phyloP scores from a whole-genome alignment of 805 yeast species.

The Brettanomyces custersianus region DNA sequence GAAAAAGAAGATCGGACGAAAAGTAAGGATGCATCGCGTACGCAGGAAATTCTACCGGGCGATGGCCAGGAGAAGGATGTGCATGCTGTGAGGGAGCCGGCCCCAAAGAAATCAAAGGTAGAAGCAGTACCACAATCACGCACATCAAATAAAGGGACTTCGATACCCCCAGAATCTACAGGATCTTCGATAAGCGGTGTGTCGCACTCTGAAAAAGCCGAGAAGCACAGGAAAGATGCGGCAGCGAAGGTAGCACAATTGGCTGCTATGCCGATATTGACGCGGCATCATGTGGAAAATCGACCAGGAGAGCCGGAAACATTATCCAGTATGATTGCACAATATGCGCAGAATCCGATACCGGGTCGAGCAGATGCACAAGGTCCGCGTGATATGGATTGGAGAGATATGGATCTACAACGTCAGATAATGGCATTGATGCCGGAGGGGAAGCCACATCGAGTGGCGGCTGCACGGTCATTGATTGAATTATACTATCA shows the following conservation, averaged over 20 bases:
- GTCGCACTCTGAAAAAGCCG: too few species aligned
- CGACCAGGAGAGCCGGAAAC: conserved; percentile 20
- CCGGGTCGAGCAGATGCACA: conserved; percentile 22
- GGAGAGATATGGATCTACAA: conserved; percentile 31
- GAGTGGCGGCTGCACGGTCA: conserved; percentile 50
- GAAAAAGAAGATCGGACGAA: too few species aligned
- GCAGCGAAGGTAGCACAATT: conserved; percentile 1
- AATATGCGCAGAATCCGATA: conserved; percentile 14
- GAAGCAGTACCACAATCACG: conserved; percentile 4
- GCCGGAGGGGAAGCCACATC: conserved; percentile 45
- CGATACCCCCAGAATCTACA: too few species aligned
- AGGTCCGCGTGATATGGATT: conserved; percentile 24
- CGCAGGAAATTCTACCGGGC: too few species aligned
- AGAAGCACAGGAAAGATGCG: too few species aligned
- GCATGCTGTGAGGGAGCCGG: neutral
- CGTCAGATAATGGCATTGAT: conserved; percentile 36
- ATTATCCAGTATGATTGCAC: conserved; percentile 20
- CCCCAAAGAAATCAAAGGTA: conserved; percentile 3
- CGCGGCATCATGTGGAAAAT: conserved; percentile 11
- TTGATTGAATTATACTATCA: conserved; percentile 80
- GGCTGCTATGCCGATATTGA: conserved; percentile 1
- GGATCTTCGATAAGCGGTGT: too few species aligned
- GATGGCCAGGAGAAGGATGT: too few species aligned
- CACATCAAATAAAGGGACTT: too few species aligned
- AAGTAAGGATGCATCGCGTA: too few species aligned